Percentiles rank a stretch among this genome's conserved stretches.
phyloP scores from a whole-genome alignment of 2,329 filamentous ascomycete genomes.

The Colletotrichum sansevieriae region DNA sequence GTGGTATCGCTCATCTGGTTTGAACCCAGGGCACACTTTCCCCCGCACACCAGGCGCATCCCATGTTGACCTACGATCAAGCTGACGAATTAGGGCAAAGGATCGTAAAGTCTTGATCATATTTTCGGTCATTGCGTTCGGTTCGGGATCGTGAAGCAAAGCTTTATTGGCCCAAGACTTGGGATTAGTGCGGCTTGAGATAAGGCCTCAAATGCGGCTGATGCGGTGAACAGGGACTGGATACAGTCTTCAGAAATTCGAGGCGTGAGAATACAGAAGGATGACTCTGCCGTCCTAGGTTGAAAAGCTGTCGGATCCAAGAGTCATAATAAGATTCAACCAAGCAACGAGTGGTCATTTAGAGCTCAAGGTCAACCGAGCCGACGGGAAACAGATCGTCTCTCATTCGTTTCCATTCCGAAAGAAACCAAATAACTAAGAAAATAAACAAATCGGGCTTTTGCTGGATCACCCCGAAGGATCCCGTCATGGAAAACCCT shows the following conservation, averaged over 20 bases:
- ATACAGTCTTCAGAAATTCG: too few relatives aligned
- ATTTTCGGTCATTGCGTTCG: background rate
- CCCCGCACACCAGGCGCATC: background rate
- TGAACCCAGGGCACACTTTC: background rate
- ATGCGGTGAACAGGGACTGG: too few relatives aligned
- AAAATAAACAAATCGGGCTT: background rate
- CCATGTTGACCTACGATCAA: background rate
- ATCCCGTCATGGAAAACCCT: background rate
- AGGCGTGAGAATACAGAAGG: too few relatives aligned
- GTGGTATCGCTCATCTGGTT: slow-evolving; percentile 12
- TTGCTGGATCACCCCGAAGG: slow-evolving; percentile 2
- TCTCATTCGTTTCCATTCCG: background rate
- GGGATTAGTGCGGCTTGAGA: too few relatives aligned
- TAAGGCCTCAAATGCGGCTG: too few relatives aligned
- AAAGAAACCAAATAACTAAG: too few relatives aligned
- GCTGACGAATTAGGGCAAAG: background rate
- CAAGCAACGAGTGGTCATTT: too few relatives aligned
- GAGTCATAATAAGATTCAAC: too few relatives aligned
- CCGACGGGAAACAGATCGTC: background rate
- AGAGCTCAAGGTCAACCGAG: background rate
- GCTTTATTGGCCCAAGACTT: too few relatives aligned
- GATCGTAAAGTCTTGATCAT: background rate
- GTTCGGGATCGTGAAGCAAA: background rate
- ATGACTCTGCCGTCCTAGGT: too few relatives aligned
- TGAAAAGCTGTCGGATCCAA: too few relatives aligned